Evolutionary conservation across 805 yeast species (phyloP).

Genomic region (Candida vaughaniae): DNA sequence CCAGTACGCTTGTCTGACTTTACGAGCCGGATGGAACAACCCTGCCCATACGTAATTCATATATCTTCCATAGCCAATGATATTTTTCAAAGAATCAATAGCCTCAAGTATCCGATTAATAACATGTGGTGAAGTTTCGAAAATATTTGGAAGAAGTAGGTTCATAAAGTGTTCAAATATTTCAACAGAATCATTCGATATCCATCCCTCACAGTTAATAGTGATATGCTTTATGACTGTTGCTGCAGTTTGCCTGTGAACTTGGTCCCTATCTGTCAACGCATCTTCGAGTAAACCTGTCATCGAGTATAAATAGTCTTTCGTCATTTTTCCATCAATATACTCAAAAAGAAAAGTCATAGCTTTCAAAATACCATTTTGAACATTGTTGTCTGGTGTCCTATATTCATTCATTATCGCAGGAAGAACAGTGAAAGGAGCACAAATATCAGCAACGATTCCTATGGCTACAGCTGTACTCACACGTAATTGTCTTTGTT

Average conservation of each 20-base stretch:
- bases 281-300: conserved; percentile 86
- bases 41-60: conserved; percentile 85
- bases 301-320: conserved; percentile 78
- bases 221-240: conserved; percentile 82
- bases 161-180: conserved; percentile 82
- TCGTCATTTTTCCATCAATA: conserved; percentile 69
- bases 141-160: conserved; percentile 81
- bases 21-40: conserved; percentile 87
- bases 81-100: conserved; percentile 66
- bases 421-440: conserved; percentile 91
- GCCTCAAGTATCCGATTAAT: conserved; percentile 79
- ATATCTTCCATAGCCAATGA: conserved; percentile 73
- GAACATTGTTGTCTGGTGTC: conserved; percentile 88
- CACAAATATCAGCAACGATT: conserved; percentile 89
- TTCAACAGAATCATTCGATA: conserved; percentile 58
- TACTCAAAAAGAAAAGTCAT: conserved; percentile 91
- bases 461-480: conserved; percentile 98
- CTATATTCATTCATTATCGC: conserved; percentile 94
- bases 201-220: conserved; percentile 69
- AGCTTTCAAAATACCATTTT: conserved; percentile 92
- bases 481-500: conserved; percentile 93
- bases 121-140: conserved; percentile 95
- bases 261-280: conserved; percentile 82
- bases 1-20: conserved; percentile 87
- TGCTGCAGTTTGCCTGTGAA: conserved; percentile 94